These are phyloP conservation scores for Bigelowiella natans DNA, from an alignment of 78 protist species.

Conservation along the genomic window DNA sequence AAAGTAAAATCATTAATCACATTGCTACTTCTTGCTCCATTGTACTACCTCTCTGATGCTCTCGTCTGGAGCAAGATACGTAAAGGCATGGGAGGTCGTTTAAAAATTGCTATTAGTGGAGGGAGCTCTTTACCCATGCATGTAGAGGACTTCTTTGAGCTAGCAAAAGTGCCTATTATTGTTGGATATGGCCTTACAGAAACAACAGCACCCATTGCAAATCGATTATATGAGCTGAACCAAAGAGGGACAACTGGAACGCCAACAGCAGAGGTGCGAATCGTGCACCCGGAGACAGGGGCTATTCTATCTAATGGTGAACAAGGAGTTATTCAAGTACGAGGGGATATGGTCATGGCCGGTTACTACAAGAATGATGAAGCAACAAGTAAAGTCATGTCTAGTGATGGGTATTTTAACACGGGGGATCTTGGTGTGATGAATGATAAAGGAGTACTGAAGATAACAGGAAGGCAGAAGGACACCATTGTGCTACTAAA, in stretches of 20 bases:
- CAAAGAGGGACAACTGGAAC: background rate
- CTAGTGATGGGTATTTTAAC: background rate
- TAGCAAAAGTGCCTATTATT: background rate
- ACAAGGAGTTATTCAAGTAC: background rate
- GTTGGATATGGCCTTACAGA: background rate
- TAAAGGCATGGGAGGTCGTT: background rate
- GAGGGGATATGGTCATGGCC: background rate
- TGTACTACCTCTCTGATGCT: background rate
- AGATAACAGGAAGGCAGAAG: background rate
- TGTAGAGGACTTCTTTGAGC: background rate
- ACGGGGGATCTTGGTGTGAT: background rate
- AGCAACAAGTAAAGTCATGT: background rate
- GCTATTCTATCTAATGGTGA: background rate
- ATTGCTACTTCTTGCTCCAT: background rate
- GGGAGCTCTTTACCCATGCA: background rate
- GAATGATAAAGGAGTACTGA: background rate
- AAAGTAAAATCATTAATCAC: too few relatives aligned
- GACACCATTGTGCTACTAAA: background rate
- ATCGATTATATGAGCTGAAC: background rate
- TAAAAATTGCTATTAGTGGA: background rate
- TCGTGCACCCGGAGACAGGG: background rate
- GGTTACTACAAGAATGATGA: background rate
- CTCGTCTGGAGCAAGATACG: background rate
- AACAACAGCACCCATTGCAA: background rate
- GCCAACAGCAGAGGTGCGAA: background rate